phyloP scores from a whole-genome alignment of 2,329 filamentous ascomycete species.

The Sarocladiaceae sp. region DNA sequence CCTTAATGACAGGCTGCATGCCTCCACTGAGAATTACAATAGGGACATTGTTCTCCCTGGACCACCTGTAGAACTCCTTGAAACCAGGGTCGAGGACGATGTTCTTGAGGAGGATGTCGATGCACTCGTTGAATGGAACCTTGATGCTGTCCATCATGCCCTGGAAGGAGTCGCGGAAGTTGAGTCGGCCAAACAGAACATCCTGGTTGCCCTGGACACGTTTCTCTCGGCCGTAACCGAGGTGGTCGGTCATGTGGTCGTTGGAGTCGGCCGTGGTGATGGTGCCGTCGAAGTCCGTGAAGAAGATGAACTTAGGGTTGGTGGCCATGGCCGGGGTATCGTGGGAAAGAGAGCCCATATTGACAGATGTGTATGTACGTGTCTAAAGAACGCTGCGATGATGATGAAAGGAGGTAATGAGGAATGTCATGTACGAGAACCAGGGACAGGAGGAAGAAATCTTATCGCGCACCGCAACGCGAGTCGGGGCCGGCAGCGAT shows the following conservation, averaged over 20 bases:
- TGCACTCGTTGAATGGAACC: slow-evolving; percentile 75
- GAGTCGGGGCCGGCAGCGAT: background rate
- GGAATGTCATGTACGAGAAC: background rate
- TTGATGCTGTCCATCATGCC: slow-evolving; percentile 88
- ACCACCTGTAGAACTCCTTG: slow-evolving; percentile 81
- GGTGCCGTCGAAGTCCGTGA: slow-evolving; percentile 97
- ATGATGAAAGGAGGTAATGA: background rate
- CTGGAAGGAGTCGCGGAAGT: slow-evolving; percentile 81
- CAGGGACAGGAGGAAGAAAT: background rate
- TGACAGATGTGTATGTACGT: slow-evolving; percentile 15
- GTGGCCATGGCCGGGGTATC: slow-evolving; percentile 54
- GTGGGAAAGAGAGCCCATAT: slow-evolving; percentile 35
- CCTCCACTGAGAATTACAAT: slow-evolving; percentile 88
- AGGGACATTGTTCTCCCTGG: slow-evolving; percentile 73
- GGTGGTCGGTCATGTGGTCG: slow-evolving; percentile 77
- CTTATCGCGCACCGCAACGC: slow-evolving; percentile 2
- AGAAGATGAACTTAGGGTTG: slow-evolving; percentile 90
- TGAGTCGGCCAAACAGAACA: slow-evolving; percentile 62
- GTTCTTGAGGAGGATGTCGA: slow-evolving; percentile 69
- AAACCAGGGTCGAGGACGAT: slow-evolving; percentile 88
- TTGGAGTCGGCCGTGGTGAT: slow-evolving; percentile 70
- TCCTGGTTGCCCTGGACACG: slow-evolving; percentile 70
- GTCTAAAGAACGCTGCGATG: background rate
- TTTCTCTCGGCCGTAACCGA: slow-evolving; percentile 71
- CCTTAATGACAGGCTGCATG: slow-evolving; percentile 87